These are phyloP conservation scores for Vigna angularis DNA, from an alignment of 306 rosid species.

Conservation along the genomic window DNA sequence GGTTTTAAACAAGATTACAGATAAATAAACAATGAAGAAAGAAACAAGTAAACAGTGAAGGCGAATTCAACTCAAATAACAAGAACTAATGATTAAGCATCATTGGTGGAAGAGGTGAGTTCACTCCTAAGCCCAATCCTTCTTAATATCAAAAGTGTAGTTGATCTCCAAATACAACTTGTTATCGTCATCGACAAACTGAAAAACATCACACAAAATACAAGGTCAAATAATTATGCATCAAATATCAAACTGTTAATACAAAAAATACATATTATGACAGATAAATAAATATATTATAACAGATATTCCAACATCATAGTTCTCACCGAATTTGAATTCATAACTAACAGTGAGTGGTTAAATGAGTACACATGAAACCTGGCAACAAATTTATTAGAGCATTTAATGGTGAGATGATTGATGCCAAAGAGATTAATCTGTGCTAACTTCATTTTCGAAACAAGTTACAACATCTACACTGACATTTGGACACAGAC, in stretches of 20 bases:
- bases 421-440: constrained; percentile 39
- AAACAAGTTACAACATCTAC: constrained; percentile 28
- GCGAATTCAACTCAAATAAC: constrained; percentile 45
- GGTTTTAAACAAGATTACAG: constrained; percentile 41
- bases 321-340: constrained; percentile 40
- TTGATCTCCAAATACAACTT: constrained; percentile 84
- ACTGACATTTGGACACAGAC: constrained; percentile 10
- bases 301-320: too few relatives aligned
- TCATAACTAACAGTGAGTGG: constrained; percentile 1
- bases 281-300: too few relatives aligned
- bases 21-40: constrained; percentile 43
- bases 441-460: constrained; percentile 31
- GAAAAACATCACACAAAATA: constrained; percentile 33
- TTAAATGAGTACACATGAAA: constrained; percentile 38
- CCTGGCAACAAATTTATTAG: constrained; percentile 38
- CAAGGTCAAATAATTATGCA: not conserved
- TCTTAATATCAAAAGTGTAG: constrained; percentile 82
- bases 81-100: constrained; percentile 39
- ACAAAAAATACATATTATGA: too few relatives aligned
- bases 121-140: constrained; percentile 64
- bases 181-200: constrained; percentile 87
- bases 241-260: not conserved
- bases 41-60: constrained; percentile 46
- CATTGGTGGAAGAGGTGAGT: constrained; percentile 25
- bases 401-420: constrained; percentile 24